Conservation (phyloP, 768 basidiomycete species). For the Pilatotrama ljubarskyi region DNA sequence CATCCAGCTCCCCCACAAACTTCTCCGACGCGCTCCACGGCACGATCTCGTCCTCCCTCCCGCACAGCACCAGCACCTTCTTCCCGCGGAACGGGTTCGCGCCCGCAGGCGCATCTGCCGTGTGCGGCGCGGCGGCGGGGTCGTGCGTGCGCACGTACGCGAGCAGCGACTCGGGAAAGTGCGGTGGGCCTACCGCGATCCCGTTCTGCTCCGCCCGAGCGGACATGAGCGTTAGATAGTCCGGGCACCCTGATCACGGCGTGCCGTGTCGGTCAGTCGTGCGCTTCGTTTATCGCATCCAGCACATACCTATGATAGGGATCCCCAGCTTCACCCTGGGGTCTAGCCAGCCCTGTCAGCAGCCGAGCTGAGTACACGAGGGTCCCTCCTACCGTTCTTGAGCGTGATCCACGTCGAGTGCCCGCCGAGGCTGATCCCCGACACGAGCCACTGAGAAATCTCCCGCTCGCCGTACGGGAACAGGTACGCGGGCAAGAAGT, state of each 20-base stretch:
- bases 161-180: slow-evolving; percentile 58
- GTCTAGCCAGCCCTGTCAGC: slow-evolving; percentile 29
- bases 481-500: slow-evolving; percentile 71
- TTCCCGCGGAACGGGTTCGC: slow-evolving; percentile 67
- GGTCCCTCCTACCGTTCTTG: slow-evolving; percentile 36
- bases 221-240: slow-evolving; percentile 56
- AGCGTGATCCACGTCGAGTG: slow-evolving; percentile 79
- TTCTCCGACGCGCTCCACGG: slow-evolving; percentile 57
- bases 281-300: slow-evolving; percentile 11
- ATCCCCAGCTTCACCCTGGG: slow-evolving; percentile 43
- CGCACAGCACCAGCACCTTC: slow-evolving; percentile 70
- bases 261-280: slow-evolving; percentile 31
- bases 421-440: slow-evolving; percentile 81
- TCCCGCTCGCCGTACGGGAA: slow-evolving; percentile 63
- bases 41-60: slow-evolving; percentile 64
- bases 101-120: slow-evolving; percentile 32
- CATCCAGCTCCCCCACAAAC: slow-evolving; percentile 57
- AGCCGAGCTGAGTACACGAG: too few relatives aligned
- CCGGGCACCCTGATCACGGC: slow-evolving; percentile 74
- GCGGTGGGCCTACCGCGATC: slow-evolving; percentile 47
- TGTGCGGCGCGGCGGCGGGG: slow-evolving; percentile 45
- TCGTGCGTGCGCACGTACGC: slow-evolving; percentile 46
- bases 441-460: slow-evolving; percentile 67
- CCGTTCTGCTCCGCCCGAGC: slow-evolving; percentile 48
- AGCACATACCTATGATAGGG: slow-evolving; percentile 35